phyloP scores from a whole-genome alignment of 2,329 filamentous ascomycete species.

The Hymenoscyphus repandus region DNA sequence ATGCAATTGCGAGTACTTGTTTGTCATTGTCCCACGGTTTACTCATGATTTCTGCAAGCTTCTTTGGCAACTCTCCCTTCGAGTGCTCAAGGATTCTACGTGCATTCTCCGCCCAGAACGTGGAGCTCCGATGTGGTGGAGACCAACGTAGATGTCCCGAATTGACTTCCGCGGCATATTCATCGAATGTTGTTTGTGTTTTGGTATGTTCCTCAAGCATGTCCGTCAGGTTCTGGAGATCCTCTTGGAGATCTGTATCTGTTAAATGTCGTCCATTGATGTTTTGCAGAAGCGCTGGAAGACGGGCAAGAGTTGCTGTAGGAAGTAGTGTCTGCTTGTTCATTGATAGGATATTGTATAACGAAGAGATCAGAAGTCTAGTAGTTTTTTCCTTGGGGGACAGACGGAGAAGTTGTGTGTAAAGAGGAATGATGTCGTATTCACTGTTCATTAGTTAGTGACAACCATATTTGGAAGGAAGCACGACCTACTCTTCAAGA shows the following conservation, averaged over 20 bases:
- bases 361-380: conserved; percentile 79
- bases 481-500: conserved; percentile 69
- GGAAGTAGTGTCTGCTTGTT: conserved; percentile 73
- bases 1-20: conserved; percentile 67
- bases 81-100: conserved; percentile 63
- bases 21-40: conserved; percentile 67
- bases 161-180: conserved; percentile 60
- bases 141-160: conserved; percentile 70
- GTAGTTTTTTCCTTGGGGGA: conserved; percentile 99
- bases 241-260: conserved; percentile 59
- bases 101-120: conserved; percentile 71
- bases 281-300: conserved; percentile 64
- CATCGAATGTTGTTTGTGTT: conserved; percentile 47
- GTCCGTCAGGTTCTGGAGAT: conserved; percentile 55
- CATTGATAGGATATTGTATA: conserved; percentile 73
- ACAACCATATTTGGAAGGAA: conserved; percentile 11
- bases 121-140: conserved; percentile 65
- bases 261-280: conserved; percentile 56
- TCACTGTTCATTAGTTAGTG: conserved; percentile 54
- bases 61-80: conserved; percentile 58
- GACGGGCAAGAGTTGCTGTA: conserved; percentile 76
- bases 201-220: conserved; percentile 63
- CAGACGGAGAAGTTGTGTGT: conserved; percentile 84
- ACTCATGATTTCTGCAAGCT: conserved; percentile 61
- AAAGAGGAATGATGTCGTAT: conserved; percentile 86